Conservation (phyloP, 345 rosid genomes). For the Adansonia digitata region DNA sequence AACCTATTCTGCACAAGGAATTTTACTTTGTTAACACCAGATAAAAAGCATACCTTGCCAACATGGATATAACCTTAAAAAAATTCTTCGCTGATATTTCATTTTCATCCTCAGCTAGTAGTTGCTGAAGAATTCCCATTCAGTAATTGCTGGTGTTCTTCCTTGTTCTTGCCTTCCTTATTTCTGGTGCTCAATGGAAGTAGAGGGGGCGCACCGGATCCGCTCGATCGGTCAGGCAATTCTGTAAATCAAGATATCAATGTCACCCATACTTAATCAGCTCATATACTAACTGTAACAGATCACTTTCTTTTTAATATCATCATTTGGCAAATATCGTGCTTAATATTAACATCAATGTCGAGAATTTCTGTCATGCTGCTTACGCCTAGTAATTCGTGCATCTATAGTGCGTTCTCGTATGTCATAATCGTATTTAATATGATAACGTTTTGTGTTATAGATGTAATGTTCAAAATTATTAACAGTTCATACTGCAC, state of each 20-base stretch:
- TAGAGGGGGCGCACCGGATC: conserved; percentile 31
- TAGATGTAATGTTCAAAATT: neutral
- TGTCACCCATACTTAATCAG: neutral
- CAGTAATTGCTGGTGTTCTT: conserved; percentile 51
- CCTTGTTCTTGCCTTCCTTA: conserved; percentile 51
- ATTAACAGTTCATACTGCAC: neutral
- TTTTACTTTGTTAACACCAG: neutral
- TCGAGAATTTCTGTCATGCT: neutral
- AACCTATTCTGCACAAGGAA: conserved; percentile 12
- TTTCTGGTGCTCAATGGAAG: conserved; percentile 55
- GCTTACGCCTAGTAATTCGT: no score
- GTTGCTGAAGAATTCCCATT: conserved; percentile 40
- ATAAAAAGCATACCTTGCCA: no score
- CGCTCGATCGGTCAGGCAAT: conserved; percentile 54
- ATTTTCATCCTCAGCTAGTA: conserved; percentile 25
- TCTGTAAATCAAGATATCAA: conserved; percentile 39
- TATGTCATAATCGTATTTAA: no score
- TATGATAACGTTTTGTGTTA: no score
- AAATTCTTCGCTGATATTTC: no score
- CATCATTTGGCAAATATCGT: neutral
- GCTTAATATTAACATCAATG: no score
- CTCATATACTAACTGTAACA: no score
- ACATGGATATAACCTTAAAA: no score
- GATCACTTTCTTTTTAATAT: no score
- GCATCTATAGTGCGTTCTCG: no score